These are phyloP conservation scores for Crithidia brevicula DNA, from an alignment of 208 protist species.

Conservation along the genomic window DNA sequence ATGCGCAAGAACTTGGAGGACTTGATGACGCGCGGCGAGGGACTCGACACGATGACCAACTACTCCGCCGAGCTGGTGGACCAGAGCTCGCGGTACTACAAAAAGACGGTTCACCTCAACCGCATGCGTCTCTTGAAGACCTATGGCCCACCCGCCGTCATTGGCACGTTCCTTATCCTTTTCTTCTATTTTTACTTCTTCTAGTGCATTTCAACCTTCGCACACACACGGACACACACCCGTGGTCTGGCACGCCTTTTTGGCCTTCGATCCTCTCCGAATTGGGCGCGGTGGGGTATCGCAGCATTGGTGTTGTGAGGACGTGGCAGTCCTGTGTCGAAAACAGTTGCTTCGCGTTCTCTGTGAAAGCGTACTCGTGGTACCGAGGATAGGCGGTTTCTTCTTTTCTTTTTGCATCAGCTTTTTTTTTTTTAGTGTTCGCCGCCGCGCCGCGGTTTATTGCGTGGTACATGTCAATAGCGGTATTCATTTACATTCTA, in stretches of 20 bases:
- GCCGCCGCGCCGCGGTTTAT: no score
- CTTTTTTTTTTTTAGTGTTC: not conserved
- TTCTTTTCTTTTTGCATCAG: conserved; percentile 15
- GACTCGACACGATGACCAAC: conserved; percentile 89
- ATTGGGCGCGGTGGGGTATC: no score
- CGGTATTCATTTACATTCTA: no score
- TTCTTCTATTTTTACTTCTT: conserved; percentile 91
- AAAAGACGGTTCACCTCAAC: conserved; percentile 89
- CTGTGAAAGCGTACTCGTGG: not conserved
- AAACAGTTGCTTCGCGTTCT: no score
- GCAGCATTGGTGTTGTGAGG: no score
- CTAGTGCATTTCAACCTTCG: conserved; percentile 13
- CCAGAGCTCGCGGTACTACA: conserved; percentile 85
- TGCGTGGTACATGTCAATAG: no score
- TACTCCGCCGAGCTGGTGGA: conserved; percentile 84
- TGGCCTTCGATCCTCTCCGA: no score
- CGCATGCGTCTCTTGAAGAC: conserved; percentile 84
- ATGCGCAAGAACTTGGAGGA: conserved; percentile 93
- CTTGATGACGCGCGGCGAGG: conserved; percentile 89
- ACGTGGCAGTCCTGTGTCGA: no score
- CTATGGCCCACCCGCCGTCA: conserved; percentile 81
- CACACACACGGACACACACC: no score
- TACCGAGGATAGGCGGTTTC: not conserved
- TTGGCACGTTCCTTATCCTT: conserved; percentile 60
- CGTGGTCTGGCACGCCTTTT: no score